Evolutionary conservation across 495 filamentous ascomycete genomes (phyloP).

Genomic region (Penicillium riverlandense): DNA sequence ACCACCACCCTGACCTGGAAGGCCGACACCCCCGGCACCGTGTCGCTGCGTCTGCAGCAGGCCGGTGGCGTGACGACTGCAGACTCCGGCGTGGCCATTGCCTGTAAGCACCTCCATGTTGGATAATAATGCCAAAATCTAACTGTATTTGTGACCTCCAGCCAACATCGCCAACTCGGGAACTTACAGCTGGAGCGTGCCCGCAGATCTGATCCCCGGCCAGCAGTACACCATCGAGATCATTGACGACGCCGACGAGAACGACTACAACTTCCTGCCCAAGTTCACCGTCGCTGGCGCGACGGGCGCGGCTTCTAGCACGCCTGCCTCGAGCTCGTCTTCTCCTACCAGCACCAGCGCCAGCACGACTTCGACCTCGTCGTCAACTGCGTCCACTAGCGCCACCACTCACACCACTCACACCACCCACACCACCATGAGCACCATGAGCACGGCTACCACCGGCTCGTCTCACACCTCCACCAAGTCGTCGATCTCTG

Average conservation of each 20-base stretch:
- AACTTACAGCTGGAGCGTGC: conserved; percentile 48
- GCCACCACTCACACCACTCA: conserved; percentile 2
- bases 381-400: conserved; percentile 7
- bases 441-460: conserved; percentile 26
- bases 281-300: conserved; percentile 48
- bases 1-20: conserved; percentile 48
- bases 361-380: conserved; percentile 28
- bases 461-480: conserved; percentile 28
- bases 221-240: conserved; percentile 56
- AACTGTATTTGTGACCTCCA: conserved; percentile 16
- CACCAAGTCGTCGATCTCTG: conserved; percentile 21
- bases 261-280: conserved; percentile 50
- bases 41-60: conserved; percentile 47
- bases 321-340: conserved; percentile 20
- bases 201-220: conserved; percentile 31
- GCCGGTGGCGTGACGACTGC: conserved; percentile 37
- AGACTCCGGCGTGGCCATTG: conserved; percentile 38
- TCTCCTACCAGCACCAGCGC: conserved; percentile 14
- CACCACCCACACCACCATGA: conserved; percentile 1
- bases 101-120: conserved; percentile 34
- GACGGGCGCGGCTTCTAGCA: conserved; percentile 26
- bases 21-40: conserved; percentile 43
- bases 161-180: conserved; percentile 50
- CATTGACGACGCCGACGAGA: conserved; percentile 35
- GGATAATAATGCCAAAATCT: too few species aligned